Base-by-base conservation (phyloP, 2,329 filamentous ascomycete genomes). In the Chrysosphaeria jannelii region DNA sequence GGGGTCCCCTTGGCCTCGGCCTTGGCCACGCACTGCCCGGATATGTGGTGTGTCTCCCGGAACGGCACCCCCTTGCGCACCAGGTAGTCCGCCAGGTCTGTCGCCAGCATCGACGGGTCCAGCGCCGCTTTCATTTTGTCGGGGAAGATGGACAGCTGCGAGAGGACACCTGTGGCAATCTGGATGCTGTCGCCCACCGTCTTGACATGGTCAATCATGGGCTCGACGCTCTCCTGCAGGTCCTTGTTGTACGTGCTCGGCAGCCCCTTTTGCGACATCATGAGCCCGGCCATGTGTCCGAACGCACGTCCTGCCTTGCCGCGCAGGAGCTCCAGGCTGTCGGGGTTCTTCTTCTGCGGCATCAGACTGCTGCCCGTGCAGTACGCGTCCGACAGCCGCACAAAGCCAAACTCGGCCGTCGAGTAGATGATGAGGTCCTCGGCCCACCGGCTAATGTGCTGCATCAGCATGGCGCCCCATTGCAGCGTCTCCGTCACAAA, bases 181-280 rank as follows among this genome's bases (percentile, higher is more conserved):
- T 69, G 63, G 25, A 88, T 56, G 37, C 69, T 76, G 49, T 88
- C 70, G 27, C 56, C 57, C 30, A 85, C 55, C 5, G 74, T 81
- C 54, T 78, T 72, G 43, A 79, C 59, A 40, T 67, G 61, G 42
- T 88, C 74, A 23, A 89, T 58, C 46, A 89, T 62, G n/a, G 70
- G 68, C 51, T 88, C 70, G 30, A 74, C 66, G 28, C 62, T 68
- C 46, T 89, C 76, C 45, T 90, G 75, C n/a, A 88, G 46, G 42
- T 89, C 75, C 46, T 88, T 89, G 51, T 88, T 81, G 51, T 88
- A 88, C 3, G 70, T 76, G 20, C 59, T 70, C 2, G 74, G 71
- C 14, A 85, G 57, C 26, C 69, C 69, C 41, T 58, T 57, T 25
- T 48, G 53, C 18, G 64, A 72, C 47, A 65, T 66, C 57, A 75